A percentile compares a stretch with the other conserved stretches of the same genome.
Evolutionary conservation across 805 yeast species (phyloP).

Genomic region (Yueomyces sp.): DNA sequence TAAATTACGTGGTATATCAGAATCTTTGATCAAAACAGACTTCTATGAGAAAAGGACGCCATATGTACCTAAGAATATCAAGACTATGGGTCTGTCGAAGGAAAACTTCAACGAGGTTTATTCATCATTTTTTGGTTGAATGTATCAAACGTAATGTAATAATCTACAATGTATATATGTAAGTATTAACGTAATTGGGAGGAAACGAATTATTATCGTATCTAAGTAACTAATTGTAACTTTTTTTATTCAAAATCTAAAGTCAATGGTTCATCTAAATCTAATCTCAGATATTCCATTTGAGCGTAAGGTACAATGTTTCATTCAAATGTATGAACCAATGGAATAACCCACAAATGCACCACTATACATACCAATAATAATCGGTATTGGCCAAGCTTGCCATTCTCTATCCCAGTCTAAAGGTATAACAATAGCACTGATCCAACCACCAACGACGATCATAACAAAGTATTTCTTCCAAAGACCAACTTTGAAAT

Average conservation of each 20-base stretch:
- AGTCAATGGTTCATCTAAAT: not conserved
- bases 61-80: slow-evolving; percentile 6
- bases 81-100: slow-evolving; percentile 13
- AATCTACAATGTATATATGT: no score
- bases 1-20: slow-evolving; percentile 17
- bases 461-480: slow-evolving; percentile 23
- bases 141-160: no score
- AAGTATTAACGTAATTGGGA: no score
- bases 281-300: not conserved
- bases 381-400: slow-evolving; percentile 81
- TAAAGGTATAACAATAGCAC: slow-evolving; percentile 85
- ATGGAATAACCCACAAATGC: slow-evolving; percentile 44
- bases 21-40: slow-evolving; percentile 19
- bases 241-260: no score
- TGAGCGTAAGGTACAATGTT: not conserved
- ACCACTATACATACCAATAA: slow-evolving; percentile 71
- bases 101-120: slow-evolving; percentile 6
- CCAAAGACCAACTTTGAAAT: slow-evolving; percentile 33
- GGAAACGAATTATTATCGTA: no score
- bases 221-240: no score
- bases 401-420: slow-evolving; percentile 99
- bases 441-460: slow-evolving; percentile 73
- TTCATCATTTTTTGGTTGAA: not conserved
- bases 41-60: slow-evolving; percentile 15
- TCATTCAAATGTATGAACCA: slow-evolving; percentile 20